Conservation (phyloP, 2,329 filamentous ascomycete species). For the Penicillium sp. region DNA sequence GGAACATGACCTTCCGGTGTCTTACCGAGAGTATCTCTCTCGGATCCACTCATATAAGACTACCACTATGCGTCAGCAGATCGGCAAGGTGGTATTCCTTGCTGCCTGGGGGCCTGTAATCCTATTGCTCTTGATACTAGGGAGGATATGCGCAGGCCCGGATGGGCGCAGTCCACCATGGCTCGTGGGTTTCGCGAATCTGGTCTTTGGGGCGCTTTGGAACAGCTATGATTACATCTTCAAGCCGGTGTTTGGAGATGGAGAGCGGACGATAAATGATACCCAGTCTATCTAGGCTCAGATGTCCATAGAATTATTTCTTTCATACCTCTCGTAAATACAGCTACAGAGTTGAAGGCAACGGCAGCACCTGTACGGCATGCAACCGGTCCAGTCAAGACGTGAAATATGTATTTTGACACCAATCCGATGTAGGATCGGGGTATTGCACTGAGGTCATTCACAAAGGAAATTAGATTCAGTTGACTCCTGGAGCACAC, state of each 20-base stretch:
- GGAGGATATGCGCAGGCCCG: conserved; percentile 55
- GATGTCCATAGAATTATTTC: not conserved
- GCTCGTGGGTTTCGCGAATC: conserved; percentile 55
- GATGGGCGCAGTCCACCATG: conserved; percentile 67
- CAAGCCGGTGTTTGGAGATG: conserved; percentile 74
- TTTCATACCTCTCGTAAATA: no score
- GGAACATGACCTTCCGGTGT: conserved; percentile 74
- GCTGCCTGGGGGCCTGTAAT: conserved; percentile 59
- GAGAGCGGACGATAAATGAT: conserved; percentile 62
- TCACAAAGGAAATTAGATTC: conserved; percentile 42
- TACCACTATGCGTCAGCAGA: conserved; percentile 63
- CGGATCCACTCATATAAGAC: conserved; percentile 66
- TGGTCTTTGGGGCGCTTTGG: conserved; percentile 61
- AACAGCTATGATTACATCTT: conserved; percentile 62
- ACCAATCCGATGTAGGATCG: no score
- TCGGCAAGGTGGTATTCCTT: conserved; percentile 65
- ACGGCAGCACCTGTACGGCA: no score
- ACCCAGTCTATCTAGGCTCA: conserved; percentile 4
- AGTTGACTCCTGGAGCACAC: conserved; percentile 38
- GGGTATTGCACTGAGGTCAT: conserved; percentile 3
- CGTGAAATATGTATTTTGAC: no score
- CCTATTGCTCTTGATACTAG: conserved; percentile 50
- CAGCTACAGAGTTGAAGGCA: no score
- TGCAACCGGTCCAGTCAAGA: no score
- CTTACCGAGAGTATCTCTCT: conserved; percentile 72